Conservation (phyloP, 306 rosid species). For the Mimosa bimucronata region DNA sequence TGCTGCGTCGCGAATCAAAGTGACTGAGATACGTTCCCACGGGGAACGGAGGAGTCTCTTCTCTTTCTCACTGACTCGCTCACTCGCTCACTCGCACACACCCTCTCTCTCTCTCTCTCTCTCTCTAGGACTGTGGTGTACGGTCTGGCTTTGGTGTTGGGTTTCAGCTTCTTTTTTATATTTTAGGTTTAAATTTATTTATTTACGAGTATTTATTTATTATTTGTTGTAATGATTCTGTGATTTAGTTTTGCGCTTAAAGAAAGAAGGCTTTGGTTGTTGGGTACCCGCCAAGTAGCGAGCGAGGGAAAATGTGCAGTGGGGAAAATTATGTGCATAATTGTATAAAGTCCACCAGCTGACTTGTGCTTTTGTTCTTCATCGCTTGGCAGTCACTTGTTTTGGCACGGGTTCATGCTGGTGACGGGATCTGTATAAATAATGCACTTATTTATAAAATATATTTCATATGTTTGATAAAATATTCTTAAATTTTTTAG, state of each 20-base stretch:
- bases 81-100: not conserved
- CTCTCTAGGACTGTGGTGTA: conserved; percentile 37
- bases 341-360: not conserved
- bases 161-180: conserved; percentile 16
- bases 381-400: not conserved
- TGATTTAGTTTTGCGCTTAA: not conserved
- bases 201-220: too few relatives aligned
- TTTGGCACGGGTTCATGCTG: not conserved
- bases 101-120: too few relatives aligned
- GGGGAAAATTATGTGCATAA: not conserved
- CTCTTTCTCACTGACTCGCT: not conserved
- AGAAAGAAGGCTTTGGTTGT: not conserved
- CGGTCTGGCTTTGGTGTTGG: conserved; percentile 48
- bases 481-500: too few relatives aligned
- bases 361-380: not conserved
- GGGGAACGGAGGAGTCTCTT: conserved; percentile 38
- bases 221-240: too few relatives aligned
- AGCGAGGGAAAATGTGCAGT: not conserved
- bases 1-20: conserved; percentile 32
- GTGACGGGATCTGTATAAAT: too few relatives aligned
- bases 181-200: not conserved
- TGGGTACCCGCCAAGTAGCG: not conserved
- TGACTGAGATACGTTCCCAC: conserved; percentile 38
- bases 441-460: too few relatives aligned
- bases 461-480: too few relatives aligned